Percentiles rank a stretch among this genome's conserved stretches.
These are phyloP conservation scores for Hypomyces rosellus DNA, from an alignment of 2,329 filamentous ascomycete genomes.

Conservation along the genomic window DNA sequence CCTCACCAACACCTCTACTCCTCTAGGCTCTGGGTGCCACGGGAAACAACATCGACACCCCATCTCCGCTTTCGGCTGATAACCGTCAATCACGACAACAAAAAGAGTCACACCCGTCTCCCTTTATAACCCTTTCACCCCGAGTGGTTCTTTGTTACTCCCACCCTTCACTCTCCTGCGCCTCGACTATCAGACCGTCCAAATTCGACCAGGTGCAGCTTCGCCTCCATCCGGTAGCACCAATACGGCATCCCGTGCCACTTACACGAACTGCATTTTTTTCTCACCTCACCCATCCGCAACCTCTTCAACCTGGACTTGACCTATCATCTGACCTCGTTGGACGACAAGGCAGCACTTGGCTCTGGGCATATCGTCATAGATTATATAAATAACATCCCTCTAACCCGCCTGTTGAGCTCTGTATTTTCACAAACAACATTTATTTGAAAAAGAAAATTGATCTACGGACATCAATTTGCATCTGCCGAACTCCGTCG, in stretches of 20 bases:
- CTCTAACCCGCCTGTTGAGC: neutral
- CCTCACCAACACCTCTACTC: neutral
- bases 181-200: neutral
- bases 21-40: conserved; percentile 6
- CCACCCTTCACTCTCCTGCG: neutral
- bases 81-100: conserved; percentile 13
- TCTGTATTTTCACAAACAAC: neutral
- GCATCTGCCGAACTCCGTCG: conserved; percentile 11
- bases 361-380: conserved; percentile 2
- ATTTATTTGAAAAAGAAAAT: neutral
- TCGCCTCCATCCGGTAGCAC: conserved; percentile 8
- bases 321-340: conserved; percentile 7
- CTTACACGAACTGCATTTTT: conserved; percentile 7
- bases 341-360: neutral
- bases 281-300: conserved; percentile 6
- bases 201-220: conserved; percentile 4
- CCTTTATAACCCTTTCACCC: neutral
- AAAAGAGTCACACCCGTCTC: conserved; percentile 15
- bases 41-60: conserved; percentile 9
- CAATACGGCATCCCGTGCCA: conserved; percentile 10
- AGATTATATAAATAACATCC: neutral
- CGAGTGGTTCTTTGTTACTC: neutral
- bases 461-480: conserved; percentile 7
- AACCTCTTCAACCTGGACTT: neutral
- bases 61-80: conserved; percentile 19